Evolutionary conservation across 83 land plant genomes (phyloP).

Genomic region (Diphasiastrum complanatum): DNA sequence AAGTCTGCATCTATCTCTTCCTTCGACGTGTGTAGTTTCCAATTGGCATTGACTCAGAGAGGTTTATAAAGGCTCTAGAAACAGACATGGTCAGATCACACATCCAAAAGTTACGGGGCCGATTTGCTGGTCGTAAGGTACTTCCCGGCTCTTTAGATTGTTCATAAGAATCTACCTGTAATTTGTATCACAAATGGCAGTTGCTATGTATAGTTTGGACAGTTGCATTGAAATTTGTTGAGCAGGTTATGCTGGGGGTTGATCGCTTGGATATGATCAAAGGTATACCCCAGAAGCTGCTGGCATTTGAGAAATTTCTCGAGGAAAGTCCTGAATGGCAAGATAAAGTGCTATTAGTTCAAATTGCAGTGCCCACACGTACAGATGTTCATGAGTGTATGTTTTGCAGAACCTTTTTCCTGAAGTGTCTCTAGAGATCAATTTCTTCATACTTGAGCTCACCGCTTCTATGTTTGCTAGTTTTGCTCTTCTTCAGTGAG

Average conservation of each 20-base stretch:
- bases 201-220: no score
- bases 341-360: constrained; percentile 84
- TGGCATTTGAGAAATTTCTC: constrained; percentile 93
- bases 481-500: no score
- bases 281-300: constrained; percentile 92
- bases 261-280: constrained; percentile 97
- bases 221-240: neutral
- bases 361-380: constrained; percentile 97
- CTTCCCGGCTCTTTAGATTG: neutral
- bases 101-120: constrained; percentile 53
- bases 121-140: constrained; percentile 85
- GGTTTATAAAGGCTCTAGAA: constrained; percentile 78
- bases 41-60: constrained; percentile 85
- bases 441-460: constrained; percentile 1
- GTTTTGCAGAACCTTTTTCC: constrained; percentile 10
- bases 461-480: no score
- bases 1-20: neutral
- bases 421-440: neutral
- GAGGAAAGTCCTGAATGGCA: constrained; percentile 85
- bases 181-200: no score
- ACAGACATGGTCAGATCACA: constrained; percentile 59
- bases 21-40: constrained; percentile 62
- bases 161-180: no score
- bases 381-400: constrained; percentile 97
- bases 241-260: constrained; percentile 93